These are phyloP conservation scores for Aspergillus calidoustus DNA, from an alignment of 2,329 filamentous ascomycete species.

Conservation along the genomic window DNA sequence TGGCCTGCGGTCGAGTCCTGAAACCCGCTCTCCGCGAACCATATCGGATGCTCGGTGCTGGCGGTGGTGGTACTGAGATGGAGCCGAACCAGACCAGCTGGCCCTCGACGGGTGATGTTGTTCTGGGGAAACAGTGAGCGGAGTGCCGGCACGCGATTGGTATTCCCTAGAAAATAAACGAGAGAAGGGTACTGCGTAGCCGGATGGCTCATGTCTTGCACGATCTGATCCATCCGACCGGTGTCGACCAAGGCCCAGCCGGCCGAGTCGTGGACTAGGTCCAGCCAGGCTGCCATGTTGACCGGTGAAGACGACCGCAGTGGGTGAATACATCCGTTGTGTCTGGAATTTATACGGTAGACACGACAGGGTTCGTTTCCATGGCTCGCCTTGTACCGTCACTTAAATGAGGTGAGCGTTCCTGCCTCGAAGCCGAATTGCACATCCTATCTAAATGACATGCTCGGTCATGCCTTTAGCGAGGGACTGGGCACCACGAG, in stretches of 20 bases:
- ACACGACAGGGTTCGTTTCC: neutral
- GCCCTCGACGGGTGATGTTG: conserved; percentile 9
- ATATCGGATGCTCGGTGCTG: conserved; percentile 14
- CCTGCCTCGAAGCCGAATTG: neutral
- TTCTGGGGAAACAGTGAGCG: conserved; percentile 22
- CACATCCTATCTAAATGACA: neutral
- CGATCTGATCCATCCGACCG: conserved; percentile 16
- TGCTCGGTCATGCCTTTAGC: conserved; percentile 4
- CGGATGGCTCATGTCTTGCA: conserved; percentile 19
- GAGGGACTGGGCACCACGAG: neutral
- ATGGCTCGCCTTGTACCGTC: conserved; percentile 2
- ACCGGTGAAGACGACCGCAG: neutral
- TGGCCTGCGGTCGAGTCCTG: neutral
- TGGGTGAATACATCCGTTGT: neutral
- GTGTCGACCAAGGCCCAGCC: conserved; percentile 23
- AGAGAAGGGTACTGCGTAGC: conserved; percentile 21
- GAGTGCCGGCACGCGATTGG: conserved; percentile 20
- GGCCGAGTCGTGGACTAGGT: conserved; percentile 11
- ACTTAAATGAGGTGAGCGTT: conserved; percentile 2
- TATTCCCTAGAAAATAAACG: conserved; percentile 21
- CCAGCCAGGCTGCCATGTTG: conserved; percentile 24
- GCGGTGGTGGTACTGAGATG: conserved; percentile 20
- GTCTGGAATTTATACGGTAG: neutral
- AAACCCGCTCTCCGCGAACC: conserved; percentile 21
- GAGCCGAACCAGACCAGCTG: conserved; percentile 16